Conservation (phyloP, 257 asterid species). For the Datura wrightii region DNA sequence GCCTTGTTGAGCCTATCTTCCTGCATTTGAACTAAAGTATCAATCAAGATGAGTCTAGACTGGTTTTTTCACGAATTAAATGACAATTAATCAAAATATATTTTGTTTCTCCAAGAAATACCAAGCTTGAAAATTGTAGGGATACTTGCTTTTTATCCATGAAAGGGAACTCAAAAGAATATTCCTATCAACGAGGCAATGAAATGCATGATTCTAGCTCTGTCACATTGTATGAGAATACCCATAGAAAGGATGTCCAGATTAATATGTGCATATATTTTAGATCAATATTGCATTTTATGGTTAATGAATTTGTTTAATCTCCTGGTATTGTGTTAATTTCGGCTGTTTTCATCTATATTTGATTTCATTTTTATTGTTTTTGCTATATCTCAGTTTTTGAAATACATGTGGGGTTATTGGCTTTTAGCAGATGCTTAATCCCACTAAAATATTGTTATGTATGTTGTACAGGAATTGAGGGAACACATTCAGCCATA, state of each 20-base stretch:
- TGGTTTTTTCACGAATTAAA: neutral
- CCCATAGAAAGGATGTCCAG: neutral
- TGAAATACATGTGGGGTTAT: neutral
- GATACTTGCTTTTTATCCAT: neutral
- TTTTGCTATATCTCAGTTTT: neutral
- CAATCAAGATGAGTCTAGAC: neutral
- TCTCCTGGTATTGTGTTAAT: conserved; percentile 17
- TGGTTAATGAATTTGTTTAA: neutral
- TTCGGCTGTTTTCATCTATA: neutral
- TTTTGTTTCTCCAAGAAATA: conserved; percentile 12
- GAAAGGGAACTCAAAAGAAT: too few species aligned
- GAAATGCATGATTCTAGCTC: neutral
- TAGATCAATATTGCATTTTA: neutral
- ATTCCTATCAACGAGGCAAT: neutral
- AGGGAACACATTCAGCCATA: conserved; percentile 90
- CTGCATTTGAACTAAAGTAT: neutral
- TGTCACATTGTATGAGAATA: neutral
- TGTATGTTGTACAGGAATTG: conserved; percentile 55
- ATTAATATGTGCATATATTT: neutral
- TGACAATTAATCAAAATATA: neutral
- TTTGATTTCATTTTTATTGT: neutral
- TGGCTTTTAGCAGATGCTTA: neutral
- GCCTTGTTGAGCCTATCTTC: neutral
- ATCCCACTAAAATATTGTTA: neutral
- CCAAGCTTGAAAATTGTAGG: conserved; percentile 19